Evolutionary conservation across 352 stramenopile species (phyloP).

Genomic region (Phytopythium delawarense): DNA sequence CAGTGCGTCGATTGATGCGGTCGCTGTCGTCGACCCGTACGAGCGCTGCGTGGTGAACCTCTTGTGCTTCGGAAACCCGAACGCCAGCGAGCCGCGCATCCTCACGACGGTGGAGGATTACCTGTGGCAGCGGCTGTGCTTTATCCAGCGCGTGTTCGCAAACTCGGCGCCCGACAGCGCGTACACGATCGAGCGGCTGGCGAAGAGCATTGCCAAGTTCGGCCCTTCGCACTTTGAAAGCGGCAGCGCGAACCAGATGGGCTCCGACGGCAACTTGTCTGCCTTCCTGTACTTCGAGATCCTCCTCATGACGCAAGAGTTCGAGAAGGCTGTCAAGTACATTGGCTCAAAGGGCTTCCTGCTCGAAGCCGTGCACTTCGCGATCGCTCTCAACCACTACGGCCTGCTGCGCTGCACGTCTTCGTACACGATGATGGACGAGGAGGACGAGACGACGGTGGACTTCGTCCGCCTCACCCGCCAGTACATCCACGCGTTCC

Average conservation of each 20-base stretch:
- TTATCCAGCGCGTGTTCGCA: conserved; percentile 49
- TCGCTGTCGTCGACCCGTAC: conserved; percentile 67
- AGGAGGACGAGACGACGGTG: conserved; percentile 59
- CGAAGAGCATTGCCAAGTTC: conserved; percentile 75
- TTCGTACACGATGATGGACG: conserved; percentile 32
- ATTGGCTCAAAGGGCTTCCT: conserved; percentile 72
- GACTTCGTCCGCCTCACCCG: conserved; percentile 75
- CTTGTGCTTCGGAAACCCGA: conserved; percentile 72
- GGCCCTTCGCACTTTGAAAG: conserved; percentile 68
- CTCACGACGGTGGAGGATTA: conserved; percentile 84
- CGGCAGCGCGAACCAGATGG: conserved; percentile 17
- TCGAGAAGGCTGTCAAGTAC: conserved; percentile 80
- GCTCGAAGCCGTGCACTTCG: conserved; percentile 77
- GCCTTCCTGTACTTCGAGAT: conserved; percentile 82
- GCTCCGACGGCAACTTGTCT: conserved; percentile 32
- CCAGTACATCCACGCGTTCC: conserved; percentile 82
- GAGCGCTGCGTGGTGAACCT: conserved; percentile 82
- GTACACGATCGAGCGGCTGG: conserved; percentile 61
- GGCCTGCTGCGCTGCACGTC: conserved; percentile 56
- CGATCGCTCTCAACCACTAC: conserved; percentile 77
- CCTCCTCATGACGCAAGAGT: conserved; percentile 73
- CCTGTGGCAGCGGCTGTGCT: conserved; percentile 81
- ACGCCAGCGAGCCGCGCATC: conserved; percentile 69
- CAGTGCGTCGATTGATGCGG: conserved; percentile 66
- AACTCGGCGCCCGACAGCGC: conserved; percentile 40